Base-by-base conservation (phyloP, 139 green algal species). In the Asterochloris erici region DNA sequence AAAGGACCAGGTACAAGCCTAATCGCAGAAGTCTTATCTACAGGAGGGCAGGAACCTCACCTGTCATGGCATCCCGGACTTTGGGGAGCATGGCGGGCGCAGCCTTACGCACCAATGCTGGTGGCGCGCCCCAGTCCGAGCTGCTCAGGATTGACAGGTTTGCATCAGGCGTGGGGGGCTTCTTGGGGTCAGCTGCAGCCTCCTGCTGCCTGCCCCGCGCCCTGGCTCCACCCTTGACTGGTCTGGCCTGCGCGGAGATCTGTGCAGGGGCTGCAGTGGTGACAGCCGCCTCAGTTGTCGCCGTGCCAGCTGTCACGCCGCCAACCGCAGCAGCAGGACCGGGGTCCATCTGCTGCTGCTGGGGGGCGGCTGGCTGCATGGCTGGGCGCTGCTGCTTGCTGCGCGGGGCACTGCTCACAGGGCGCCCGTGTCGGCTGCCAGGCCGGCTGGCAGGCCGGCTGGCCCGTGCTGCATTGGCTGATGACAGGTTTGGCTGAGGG, bases 261-360 rank as follows among this genome's bases (percentile, higher is more conserved):
- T 54, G 38, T 69, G 68, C 76, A 80, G 60, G n/a, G 68, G 60
- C 60, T 80, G 60, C 10, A 28, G 38, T 24, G 68, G 60, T 70
- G 76, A 80, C 9, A 80, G 60, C 47, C 68, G 76, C 0, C 60
- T 80, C 60, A 80, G 60, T 54, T 70, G 24, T 27, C 60, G 60
- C 60, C 68, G 1, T 24, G 76, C 29, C 47, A 29, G 54, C 12
- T 10, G 0, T 16, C 14, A 23, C 60, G 68, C 54, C 69, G 24
- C 23, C 76, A 69, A 24, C 54, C 60, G 60, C 66, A 26, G 54
- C 75, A 54, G 75, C 75, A 69, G 75, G 38, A 54, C 38, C 6
- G 38, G 38, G 38, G 38, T 54, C 38, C 38, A 54, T 54, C 76
- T 79, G 28, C 38, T 79, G 74, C 38, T 79, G 74, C 74, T 80